Base-by-base conservation (phyloP, 148 eudicot genomes). In the Rhododendron mucronatum region DNA sequence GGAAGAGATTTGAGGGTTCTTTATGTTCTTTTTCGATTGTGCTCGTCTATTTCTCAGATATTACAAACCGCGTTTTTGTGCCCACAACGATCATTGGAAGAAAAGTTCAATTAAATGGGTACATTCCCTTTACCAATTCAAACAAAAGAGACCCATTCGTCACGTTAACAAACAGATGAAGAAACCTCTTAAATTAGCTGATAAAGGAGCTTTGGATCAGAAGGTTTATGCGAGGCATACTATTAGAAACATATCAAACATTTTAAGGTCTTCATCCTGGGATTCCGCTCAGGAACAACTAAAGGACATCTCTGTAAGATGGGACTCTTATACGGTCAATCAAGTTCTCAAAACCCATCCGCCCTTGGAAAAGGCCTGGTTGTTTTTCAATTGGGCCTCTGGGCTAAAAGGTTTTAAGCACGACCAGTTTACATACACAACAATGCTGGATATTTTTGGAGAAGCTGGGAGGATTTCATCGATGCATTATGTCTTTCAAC, bases 361-460 rank as follows among this genome's bases (percentile, higher is more conserved):
- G 9, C 98, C 98, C 6, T 92, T 95, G 95, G 96, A 95, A 80
- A 95, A 91, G 87, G 95, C 98, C 9, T 95, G 97, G 96, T 84
- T 94, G 87, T 94, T 95, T 89, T 95, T 95, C 87, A 94, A 90
- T 82, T 95, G 98, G 98, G 89, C 93, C 20, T 92, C 94, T 23
- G 45, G 83, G 84, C 80, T 88, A 28, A 91, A 88, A 85, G 90
- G 92, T 48, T 95, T 93, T 86, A 94, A 93, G 89, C 98, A 94
- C 35, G 98, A 95, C 78, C 96, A 90, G 50, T 95, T 83, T 88
- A 94, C 98, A 45, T 93, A 90, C 88, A 95, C 98, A 35, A 95
- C 98, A 30, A 94, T 95, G 98, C 78, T 95, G 85, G 98, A 94
- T 91, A 94, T 95, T 61, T 94, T 95, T 90, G 98, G 98, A 35